These are phyloP conservation scores for Phyllosticta citrichinensis DNA, from an alignment of 2,329 filamentous ascomycete species.

Conservation along the genomic window DNA sequence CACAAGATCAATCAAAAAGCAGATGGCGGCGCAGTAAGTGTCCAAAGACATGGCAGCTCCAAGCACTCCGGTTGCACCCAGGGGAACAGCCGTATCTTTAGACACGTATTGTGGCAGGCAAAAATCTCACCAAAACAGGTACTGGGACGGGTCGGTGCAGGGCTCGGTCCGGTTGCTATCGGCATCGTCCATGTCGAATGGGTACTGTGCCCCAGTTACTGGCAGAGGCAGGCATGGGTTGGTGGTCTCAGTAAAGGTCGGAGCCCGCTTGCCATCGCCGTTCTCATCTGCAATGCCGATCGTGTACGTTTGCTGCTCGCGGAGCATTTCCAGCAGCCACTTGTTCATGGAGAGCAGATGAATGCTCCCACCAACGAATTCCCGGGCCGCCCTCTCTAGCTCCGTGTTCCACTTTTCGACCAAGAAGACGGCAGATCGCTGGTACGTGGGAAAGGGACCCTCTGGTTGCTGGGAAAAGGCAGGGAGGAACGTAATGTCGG, in stretches of 20 bases:
- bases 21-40: background rate
- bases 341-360: constrained; percentile 24
- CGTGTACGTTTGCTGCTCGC: constrained; percentile 23
- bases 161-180: constrained; percentile 13
- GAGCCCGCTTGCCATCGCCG: constrained; percentile 22
- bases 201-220: constrained; percentile 10
- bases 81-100: background rate
- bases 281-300: constrained; percentile 23
- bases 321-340: constrained; percentile 26
- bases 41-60: no score
- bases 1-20: constrained; percentile 1
- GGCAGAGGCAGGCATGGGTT: constrained; percentile 22
- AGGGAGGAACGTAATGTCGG: constrained; percentile 28
- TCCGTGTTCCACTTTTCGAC: constrained; percentile 27
- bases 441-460: constrained; percentile 21
- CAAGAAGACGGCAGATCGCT: constrained; percentile 25
- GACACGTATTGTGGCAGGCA: background rate
- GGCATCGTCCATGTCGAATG: constrained; percentile 8
- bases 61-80: background rate
- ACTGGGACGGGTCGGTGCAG: constrained; percentile 22
- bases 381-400: constrained; percentile 19
- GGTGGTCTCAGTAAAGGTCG: constrained; percentile 24
- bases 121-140: constrained; percentile 27
- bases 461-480: constrained; percentile 19
- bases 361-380: constrained; percentile 23